Evolutionary conservation across 371 early-diverging fungal species (phyloP).

Genomic region (Mucor sp.): DNA sequence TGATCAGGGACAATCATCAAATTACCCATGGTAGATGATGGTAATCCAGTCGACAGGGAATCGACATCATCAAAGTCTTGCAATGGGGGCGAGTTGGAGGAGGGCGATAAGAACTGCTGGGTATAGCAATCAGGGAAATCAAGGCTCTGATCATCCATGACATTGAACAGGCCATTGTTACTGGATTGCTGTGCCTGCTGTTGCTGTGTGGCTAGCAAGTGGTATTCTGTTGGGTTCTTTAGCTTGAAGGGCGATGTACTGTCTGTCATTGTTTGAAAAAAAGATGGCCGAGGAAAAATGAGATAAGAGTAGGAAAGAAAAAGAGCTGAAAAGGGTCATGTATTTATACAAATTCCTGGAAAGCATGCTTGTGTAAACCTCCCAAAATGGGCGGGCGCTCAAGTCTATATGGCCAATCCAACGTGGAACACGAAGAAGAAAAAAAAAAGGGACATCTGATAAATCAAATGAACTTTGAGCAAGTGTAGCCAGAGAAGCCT

Average conservation of each 20-base stretch:
- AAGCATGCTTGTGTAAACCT: not conserved
- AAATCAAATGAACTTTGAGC: slow-evolving; percentile 7
- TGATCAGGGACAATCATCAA: slow-evolving; percentile 12
- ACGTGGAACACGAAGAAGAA: not conserved
- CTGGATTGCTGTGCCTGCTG: not conserved
- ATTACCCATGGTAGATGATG: slow-evolving; percentile 3
- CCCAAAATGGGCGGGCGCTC: not conserved
- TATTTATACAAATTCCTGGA: not conserved
- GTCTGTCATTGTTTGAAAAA: not conserved
- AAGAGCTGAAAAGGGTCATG: not conserved
- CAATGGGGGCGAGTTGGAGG: slow-evolving; percentile 19
- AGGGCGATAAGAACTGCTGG: slow-evolving; percentile 22
- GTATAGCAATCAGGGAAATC: slow-evolving; percentile 15
- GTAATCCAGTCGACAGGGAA: slow-evolving; percentile 8
- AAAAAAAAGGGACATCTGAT: slow-evolving; percentile 15
- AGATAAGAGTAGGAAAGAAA: not conserved
- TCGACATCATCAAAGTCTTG: slow-evolving; percentile 35
- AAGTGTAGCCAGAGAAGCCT: not conserved
- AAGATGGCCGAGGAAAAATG: not conserved
- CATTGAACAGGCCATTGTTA: not conserved
- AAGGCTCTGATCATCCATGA: slow-evolving; percentile 11
- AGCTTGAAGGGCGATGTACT: slow-evolving; percentile 19
- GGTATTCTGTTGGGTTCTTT: slow-evolving; percentile 32
- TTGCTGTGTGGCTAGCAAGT: slow-evolving; percentile 21
- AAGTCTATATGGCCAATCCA: not conserved